Base-by-base conservation (phyloP, 2,329 filamentous ascomycete species). In the Aspergillus fumigatiaffinis region DNA sequence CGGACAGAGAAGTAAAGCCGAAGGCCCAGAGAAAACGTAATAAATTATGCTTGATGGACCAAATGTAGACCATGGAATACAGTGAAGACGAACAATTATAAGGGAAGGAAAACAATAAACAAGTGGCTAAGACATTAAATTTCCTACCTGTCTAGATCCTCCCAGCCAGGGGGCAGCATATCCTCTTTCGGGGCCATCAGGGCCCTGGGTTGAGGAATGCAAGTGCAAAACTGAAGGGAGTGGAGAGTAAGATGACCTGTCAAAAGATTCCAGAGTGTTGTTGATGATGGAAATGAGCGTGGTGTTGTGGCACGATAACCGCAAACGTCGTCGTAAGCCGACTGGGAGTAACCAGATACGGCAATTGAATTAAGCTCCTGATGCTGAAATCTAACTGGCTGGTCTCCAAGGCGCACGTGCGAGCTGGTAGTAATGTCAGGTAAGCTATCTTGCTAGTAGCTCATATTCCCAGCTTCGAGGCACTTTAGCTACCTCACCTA, bases 131-230 rank as follows among this genome's bases (percentile, higher is more conserved):
- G 59, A 61, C 56, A 28, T 28, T 21, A 29, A 28, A 32, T 29
- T 54, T 59, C 71, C 66, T 70, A 76, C 73, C 73, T 75, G 64
- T 75, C 71, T 62, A 73, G 66, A 65, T 74, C 67, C 58, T 72
- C 72, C 73, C 73, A 76, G 60, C 71, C 71, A 66, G 72, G 71
- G 61, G 72, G 71, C 65, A 75, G 65, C 69, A 69, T 69, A 59
- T 73, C 73, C 67, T 74, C 73, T 68, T 72, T 73, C 58, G 71
- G 72, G 70, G 68, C 71, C 73, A 75, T 75, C 59, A 60, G 54
- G 66, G 68, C 71, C 73, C 68, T 66, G 53, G 66, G 60, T 63
- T 60, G 63, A 67, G 67, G 69, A 71, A 69, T 72, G 70, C 66
- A 66, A 66, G 64, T 50, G 44, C 57, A 58, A 50, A 52, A 29